A percentile compares a stretch with the other conserved stretches of the same genome.
These are phyloP conservation scores for Omphalea diandra DNA, from an alignment of 441 rosid species.

Conservation along the genomic window DNA sequence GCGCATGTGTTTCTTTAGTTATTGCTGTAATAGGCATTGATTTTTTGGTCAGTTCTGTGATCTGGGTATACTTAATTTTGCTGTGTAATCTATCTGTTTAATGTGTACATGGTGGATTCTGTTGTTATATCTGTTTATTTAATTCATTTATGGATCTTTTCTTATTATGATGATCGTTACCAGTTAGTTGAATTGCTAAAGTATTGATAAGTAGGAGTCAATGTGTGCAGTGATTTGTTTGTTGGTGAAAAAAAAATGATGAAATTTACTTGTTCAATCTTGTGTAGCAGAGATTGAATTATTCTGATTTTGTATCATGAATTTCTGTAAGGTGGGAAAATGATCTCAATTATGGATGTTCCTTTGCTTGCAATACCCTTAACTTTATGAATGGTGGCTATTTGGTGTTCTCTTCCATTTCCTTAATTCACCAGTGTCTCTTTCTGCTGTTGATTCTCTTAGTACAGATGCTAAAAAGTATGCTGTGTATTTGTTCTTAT, in stretches of 20 bases:
- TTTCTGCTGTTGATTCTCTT: background rate
- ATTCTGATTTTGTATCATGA: constrained; percentile 12
- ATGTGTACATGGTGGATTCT: constrained; percentile 17
- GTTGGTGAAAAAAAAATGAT: constrained; percentile 4
- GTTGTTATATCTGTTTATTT: background rate
- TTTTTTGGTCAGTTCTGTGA: constrained; percentile 23
- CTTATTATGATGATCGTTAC: constrained; percentile 17
- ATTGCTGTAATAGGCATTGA: constrained; percentile 24
- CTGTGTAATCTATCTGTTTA: constrained; percentile 11
- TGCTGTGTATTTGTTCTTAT: constrained; percentile 1
- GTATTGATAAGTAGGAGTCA: constrained; percentile 17
- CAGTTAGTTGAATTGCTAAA: constrained; percentile 19
- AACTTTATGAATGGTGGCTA: background rate
- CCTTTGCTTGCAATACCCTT: background rate
- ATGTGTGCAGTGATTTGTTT: constrained; percentile 18
- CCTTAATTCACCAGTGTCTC: background rate
- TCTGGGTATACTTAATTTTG: constrained; percentile 29
- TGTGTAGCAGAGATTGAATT: background rate
- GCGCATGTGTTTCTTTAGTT: constrained; percentile 5
- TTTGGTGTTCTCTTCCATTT: background rate
- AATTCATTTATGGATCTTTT: background rate
- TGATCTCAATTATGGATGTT: constrained; percentile 9
- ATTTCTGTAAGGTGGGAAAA: background rate
- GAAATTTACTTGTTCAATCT: background rate
- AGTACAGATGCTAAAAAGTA: background rate